These are phyloP conservation scores for Arabidopsis hybrid DNA, from an alignment of 441 rosid species.

Conservation along the genomic window DNA sequence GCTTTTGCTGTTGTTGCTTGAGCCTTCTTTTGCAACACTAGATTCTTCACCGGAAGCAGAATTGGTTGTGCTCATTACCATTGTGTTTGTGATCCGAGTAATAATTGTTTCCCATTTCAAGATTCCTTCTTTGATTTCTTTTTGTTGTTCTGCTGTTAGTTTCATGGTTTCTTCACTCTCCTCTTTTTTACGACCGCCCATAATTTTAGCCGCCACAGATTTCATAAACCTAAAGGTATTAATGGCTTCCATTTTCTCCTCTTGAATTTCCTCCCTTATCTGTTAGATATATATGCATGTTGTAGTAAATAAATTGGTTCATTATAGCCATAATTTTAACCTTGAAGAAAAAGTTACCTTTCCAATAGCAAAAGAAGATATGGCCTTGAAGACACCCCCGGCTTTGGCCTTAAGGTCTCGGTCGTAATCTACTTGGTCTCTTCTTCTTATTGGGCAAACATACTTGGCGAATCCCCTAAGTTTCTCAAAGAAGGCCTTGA, in stretches of 20 bases:
- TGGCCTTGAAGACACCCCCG: slow-evolving; percentile 32
- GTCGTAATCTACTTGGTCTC: slow-evolving; percentile 14
- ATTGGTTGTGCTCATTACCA: slow-evolving; percentile 23
- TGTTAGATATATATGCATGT: neutral
- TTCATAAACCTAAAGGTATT: slow-evolving; percentile 26
- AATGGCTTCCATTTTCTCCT: slow-evolving; percentile 35
- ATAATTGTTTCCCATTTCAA: slow-evolving; percentile 36
- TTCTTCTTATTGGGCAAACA: slow-evolving; percentile 29
- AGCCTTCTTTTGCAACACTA: neutral
- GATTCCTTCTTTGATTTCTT: slow-evolving; percentile 39
- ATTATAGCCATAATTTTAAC: neutral
- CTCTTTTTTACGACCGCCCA: neutral
- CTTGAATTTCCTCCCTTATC: slow-evolving; percentile 29
- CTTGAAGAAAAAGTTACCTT: slow-evolving; percentile 18
- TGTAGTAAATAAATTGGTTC: neutral
- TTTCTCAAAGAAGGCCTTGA: slow-evolving; percentile 30
- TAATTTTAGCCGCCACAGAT: slow-evolving; percentile 18
- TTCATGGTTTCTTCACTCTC: slow-evolving; percentile 29
- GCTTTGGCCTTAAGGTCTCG: slow-evolving; percentile 35
- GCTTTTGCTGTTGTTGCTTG: neutral
- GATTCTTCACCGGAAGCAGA: slow-evolving; percentile 12
- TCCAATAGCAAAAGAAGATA: slow-evolving; percentile 40
- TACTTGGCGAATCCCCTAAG: slow-evolving; percentile 36
- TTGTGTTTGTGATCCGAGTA: slow-evolving; percentile 17
- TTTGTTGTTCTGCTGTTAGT: slow-evolving; percentile 31